These are phyloP conservation scores for Cladosporium cucumerinum DNA, from an alignment of 2,329 filamentous ascomycete genomes.

Conservation along the genomic window DNA sequence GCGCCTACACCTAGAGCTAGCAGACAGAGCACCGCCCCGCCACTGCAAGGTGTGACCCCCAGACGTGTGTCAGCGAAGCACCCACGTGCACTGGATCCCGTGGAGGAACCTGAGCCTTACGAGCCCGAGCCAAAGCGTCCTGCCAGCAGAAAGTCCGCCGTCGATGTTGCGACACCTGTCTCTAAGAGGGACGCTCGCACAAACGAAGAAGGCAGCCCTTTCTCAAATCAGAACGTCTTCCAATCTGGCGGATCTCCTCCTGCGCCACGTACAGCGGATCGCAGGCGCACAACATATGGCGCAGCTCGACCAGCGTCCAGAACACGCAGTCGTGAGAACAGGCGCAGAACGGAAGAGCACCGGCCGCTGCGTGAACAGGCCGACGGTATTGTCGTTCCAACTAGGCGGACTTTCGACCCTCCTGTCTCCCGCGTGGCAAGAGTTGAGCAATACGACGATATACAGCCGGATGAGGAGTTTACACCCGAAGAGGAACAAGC, in stretches of 20 bases:
- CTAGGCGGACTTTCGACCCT: slow-evolving; percentile 59
- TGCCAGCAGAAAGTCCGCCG: slow-evolving; percentile 25
- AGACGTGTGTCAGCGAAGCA: slow-evolving; percentile 44
- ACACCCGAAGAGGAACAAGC: slow-evolving; percentile 85
- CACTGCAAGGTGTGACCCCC: slow-evolving; percentile 30
- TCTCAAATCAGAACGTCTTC: slow-evolving; percentile 89
- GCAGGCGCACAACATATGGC: slow-evolving; percentile 54
- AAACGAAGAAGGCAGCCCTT: slow-evolving; percentile 56
- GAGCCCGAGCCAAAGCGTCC: slow-evolving; percentile 47
- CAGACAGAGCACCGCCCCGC: slow-evolving; percentile 35
- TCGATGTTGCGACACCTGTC: slow-evolving; percentile 26
- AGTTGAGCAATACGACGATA: slow-evolving; percentile 40
- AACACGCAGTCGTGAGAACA: slow-evolving; percentile 40
- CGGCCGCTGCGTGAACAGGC: slow-evolving; percentile 49
- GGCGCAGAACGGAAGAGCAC: slow-evolving; percentile 43
- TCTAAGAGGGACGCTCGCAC: slow-evolving; percentile 28
- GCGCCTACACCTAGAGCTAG: slow-evolving; percentile 29
- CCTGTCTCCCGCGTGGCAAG: slow-evolving; percentile 47
- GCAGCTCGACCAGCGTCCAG: slow-evolving; percentile 38
- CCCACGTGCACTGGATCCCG: slow-evolving; percentile 37
- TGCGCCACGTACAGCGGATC: slow-evolving; percentile 54
- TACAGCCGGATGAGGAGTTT: slow-evolving; percentile 84
- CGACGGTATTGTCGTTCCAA: slow-evolving; percentile 52
- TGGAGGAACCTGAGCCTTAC: slow-evolving; percentile 32
- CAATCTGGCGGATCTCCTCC: slow-evolving; percentile 49